A percentile compares a stretch with the other conserved stretches of the same genome.
Evolutionary conservation across 192 early-diverging fungal genomes (phyloP).

Genomic region (Hyaloraphidium curvatum): DNA sequence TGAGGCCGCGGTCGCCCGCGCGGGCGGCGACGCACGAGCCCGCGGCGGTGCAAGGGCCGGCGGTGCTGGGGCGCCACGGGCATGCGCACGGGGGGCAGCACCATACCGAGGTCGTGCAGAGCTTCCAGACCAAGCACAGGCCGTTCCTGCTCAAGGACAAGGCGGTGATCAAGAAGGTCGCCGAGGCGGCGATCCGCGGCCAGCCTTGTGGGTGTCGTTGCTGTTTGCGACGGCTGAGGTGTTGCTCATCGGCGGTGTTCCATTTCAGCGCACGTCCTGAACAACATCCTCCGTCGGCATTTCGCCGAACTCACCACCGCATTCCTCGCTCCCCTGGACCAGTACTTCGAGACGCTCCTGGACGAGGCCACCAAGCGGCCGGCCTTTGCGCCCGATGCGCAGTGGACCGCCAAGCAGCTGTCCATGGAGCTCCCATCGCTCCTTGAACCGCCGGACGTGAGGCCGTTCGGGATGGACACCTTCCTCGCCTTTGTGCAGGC

Average conservation of each 20-base stretch:
- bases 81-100: too few relatives aligned
- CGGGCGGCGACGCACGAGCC: constrained; percentile 6
- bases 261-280: constrained; percentile 31
- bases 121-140: constrained; percentile 48
- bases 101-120: constrained; percentile 23
- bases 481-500: constrained; percentile 45
- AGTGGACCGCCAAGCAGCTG: not conserved
- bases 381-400: constrained; percentile 12
- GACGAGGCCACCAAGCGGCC: constrained; percentile 37
- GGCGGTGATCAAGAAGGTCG: constrained; percentile 52
- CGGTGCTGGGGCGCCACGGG: too few relatives aligned
- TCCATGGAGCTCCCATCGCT: constrained; percentile 21
- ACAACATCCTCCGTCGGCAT: constrained; percentile 81
- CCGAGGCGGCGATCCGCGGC: constrained; percentile 48
- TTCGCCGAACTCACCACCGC: constrained; percentile 84
- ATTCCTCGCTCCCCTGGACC: constrained; percentile 87
- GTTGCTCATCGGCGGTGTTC: not conserved
- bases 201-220: constrained; percentile 31
- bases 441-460: constrained; percentile 37
- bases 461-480: constrained; percentile 54
- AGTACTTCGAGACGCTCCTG: constrained; percentile 76
- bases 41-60: constrained; percentile 21
- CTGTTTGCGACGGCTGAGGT: not conserved
- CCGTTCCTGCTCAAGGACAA: constrained; percentile 66
- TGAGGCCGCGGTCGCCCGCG: constrained; percentile 16